Evolutionary conservation across 2,329 filamentous ascomycete genomes (phyloP), one percentile per base, ranked within the genome.

Genomic region (Curvularia hawaiiensis): DNA sequence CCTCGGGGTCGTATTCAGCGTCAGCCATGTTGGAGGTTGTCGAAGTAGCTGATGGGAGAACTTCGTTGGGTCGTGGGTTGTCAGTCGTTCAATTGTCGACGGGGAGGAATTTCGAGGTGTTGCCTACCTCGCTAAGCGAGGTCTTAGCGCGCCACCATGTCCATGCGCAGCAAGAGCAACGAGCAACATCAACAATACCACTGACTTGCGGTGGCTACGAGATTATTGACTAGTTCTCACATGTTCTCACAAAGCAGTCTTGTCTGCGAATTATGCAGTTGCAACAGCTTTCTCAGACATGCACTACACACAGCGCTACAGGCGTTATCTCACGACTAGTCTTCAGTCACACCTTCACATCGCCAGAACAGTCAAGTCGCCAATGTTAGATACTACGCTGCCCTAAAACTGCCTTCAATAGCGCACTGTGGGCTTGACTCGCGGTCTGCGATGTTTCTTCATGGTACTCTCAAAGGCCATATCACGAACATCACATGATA

Each of bases 21-120:
- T 94, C 91, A 88, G 91, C 91, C 91, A 94, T 94, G 84, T 79
- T 90, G 85, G 83, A 83, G 80, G 79, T 78, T 73, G 61, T 77
- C 73, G 74, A 77, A 73, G 74, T 79, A 68, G 73, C 77, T 77
- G 76, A 74, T 74, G 68, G 69, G 68, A 69, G 71, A 70, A 71
- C 71, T 75, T 74, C 71, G 73, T 70, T 69, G 64, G 63, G 61
- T 50, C 47, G 47, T 50, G 47, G 47, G 35, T 50, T 50, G 66
- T 71, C 66, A 69, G 64, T 64, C 48, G 64, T 66, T 69, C 65
- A 61, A 69, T 71, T 71, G 66, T 69, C 69, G 67, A 63, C 61
- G 55, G 53, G 62, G 52, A 58, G 43, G 40, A 57, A 49, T 56
- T 59, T 45, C 31, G 40, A 35, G 50, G 58, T 58, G 58, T 52